Base-by-base conservation (phyloP, 768 basidiomycete species). In the Boletus rubroflammeus region DNA sequence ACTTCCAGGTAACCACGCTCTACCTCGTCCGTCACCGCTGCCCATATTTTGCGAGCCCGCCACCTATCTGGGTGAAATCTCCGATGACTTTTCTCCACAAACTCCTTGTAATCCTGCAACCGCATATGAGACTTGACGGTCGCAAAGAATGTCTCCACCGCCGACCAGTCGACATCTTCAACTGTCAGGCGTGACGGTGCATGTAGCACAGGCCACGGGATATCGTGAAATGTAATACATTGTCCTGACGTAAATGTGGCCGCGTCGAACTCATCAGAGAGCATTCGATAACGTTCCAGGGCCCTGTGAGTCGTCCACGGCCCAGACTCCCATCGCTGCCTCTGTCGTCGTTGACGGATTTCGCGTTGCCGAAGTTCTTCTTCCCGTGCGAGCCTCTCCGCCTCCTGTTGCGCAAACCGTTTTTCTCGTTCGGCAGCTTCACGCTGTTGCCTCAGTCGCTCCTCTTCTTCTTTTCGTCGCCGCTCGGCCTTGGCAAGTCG, bases 21-120 rank as follows among this genome's bases (percentile, higher is more conserved):
- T 43, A 76, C 71, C 45, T 83, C 83, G 55, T 88, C 83, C 23
- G 66, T 61, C 44, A 88, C 77, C 44, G 80, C 80, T 54, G 74
- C 74, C 63, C 88, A 75, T 34, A 91, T 70, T 28, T 81, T 81
- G 39, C 85, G 76, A 29, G 85, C 82, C 40, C 83, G 75, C 90
- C 88, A 93, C 55, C 86, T 73, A 67, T 92, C 90, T 2, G 88
- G 87, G 60, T 91, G 91, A 67, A 90, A 92, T 48, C 88, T 73
- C 38, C 81, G 77, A 61, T 90, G 81, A 60, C 84, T 86, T 62
- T 82, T 83, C 71, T 88, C 81, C 3, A 92, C 76, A 51, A 91
- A 78, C 2, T 66, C 67, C 62, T 79, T 82, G 70, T 81, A 90
- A 46, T 87, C 85, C 65, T 84, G 81, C 17, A 68, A 50, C 23